These are phyloP conservation scores for rapeseed (Brassica napus) DNA, from an alignment of 345 rosid genomes.

Conservation along the genomic window DNA sequence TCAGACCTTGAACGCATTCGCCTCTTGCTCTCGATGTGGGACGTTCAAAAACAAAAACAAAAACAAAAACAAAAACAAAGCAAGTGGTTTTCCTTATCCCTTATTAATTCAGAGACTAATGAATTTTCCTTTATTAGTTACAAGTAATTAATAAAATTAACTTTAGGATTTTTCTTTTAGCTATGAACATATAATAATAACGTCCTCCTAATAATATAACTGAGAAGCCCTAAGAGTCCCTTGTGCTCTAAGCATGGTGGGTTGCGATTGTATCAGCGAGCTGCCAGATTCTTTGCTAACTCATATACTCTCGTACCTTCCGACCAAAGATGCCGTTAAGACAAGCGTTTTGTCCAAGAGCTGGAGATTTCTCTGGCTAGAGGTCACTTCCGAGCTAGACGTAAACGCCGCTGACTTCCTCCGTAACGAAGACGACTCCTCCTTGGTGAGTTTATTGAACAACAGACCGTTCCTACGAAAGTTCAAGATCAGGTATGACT, in stretches of 20 bases:
- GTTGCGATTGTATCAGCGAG: neutral
- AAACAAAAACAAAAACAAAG: neutral
- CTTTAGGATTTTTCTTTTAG: neutral
- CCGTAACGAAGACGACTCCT: neutral
- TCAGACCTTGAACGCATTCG: neutral
- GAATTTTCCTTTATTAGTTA: neutral
- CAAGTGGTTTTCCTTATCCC: neutral
- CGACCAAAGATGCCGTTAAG: neutral
- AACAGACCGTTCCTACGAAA: neutral
- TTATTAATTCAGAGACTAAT: neutral
- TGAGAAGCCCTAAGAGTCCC: neutral
- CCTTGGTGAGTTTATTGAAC: neutral
- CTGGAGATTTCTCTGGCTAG: neutral
- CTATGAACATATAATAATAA: neutral
- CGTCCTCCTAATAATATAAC: neutral
- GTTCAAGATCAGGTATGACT: neutral
- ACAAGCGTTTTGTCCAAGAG: neutral
- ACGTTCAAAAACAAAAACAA: neutral
- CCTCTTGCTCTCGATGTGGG: slow-evolving; percentile 31
- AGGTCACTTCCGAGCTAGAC: neutral
- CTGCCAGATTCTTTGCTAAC: neutral
- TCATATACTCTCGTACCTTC: neutral
- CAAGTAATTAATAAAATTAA: neutral
- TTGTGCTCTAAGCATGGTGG: neutral
- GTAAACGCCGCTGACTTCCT: neutral